Evolutionary conservation across 768 basidiomycete species (phyloP), one percentile per base, ranked within the genome.

Genomic region (Omphalotus guepiniiformis): DNA sequence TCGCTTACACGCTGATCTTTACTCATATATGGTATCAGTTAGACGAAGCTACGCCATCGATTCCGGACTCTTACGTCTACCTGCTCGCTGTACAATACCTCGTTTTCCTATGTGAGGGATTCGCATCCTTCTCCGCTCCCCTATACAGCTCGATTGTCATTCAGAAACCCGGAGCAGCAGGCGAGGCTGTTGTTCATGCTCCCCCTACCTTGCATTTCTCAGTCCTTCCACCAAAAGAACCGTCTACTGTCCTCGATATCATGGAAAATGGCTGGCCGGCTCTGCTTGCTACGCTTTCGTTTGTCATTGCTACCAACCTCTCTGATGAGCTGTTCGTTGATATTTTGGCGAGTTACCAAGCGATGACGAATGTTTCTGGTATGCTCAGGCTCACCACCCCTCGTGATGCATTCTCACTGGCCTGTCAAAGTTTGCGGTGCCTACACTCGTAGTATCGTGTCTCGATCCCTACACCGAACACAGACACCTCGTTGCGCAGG

Each of bases 1-100:
- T n/a, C n/a, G n/a, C n/a, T n/a, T n/a, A n/a, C n/a, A n/a, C n/a
- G n/a, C 50, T 47, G 30, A 32, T 47, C 37, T 42, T 43, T 62
- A 97, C 98, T 55, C 96, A n/a, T n/a, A n/a, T n/a, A n/a, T n/a
- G n/a, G n/a, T n/a, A 99, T 62, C 96, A 98, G 63, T 80, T 97
- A 11, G 95, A 99, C 70, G 98, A 99, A 64, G 88, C 92, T 0
- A 82, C 93, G 0, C 96, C 96, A 0, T 74, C 82, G 0, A 93
- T 97, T 44, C 95, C 96, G 0, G 96, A 99, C 49, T 76, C 88
- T 3, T 97, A 99, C 61, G 78, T 95, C 53, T 95, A 94, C 60
- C 84, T 99, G 6, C 78, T 99, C 1, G 90, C 83, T 1, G 78
- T 96, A 0, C 93, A 97, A 57, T 93, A 87, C 58, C 74, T 97